These are phyloP conservation scores for Sporothrix mexicana DNA, from an alignment of 2,329 filamentous ascomycete genomes.

Conservation along the genomic window DNA sequence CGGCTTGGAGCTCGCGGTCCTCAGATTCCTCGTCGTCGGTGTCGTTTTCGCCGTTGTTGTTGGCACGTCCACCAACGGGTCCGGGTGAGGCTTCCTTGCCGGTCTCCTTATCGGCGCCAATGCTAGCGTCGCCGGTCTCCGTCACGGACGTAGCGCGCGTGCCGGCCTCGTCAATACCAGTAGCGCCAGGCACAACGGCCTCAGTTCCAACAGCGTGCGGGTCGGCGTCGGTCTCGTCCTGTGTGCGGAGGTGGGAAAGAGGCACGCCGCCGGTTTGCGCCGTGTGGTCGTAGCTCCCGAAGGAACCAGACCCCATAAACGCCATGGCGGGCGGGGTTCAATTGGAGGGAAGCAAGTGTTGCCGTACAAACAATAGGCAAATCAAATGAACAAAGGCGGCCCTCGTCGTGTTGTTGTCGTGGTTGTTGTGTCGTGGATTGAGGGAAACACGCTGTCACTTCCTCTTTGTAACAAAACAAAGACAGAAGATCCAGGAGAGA, in stretches of 20 bases:
- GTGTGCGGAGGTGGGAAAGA: slow-evolving; percentile 40
- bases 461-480: slow-evolving; percentile 5
- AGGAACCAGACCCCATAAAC: slow-evolving; percentile 49
- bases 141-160: slow-evolving; percentile 49
- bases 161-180: slow-evolving; percentile 39
- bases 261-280: slow-evolving; percentile 52
- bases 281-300: slow-evolving; percentile 57
- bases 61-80: slow-evolving; percentile 29
- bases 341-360: not conserved
- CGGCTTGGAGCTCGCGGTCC: slow-evolving; percentile 50
- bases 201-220: not conserved
- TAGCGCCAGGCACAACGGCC: slow-evolving; percentile 14
- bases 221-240: slow-evolving; percentile 40
- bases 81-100: slow-evolving; percentile 28
- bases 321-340: slow-evolving; percentile 46
- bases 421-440: not conserved
- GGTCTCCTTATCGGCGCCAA: slow-evolving; percentile 42
- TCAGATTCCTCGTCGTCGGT: slow-evolving; percentile 42
- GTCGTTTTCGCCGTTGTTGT: slow-evolving; percentile 37
- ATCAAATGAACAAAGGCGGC: not conserved
- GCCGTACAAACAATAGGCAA: not conserved
- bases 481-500: not conserved
- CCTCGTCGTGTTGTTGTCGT: slow-evolving; percentile 9
- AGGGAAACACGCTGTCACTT: not conserved
- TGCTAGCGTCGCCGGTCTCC: slow-evolving; percentile 44